A percentile compares a stretch with the other conserved stretches of the same genome.
Evolutionary conservation across 306 rosid genomes (phyloP).

Genomic region (Cucumis sativus): Cucumber_9930_V3 NC_026659.2:272001-272500

Average conservation of each 20-base stretch:
- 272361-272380: not conserved
- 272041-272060: not conserved
- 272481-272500: not conserved
- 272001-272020: too few relatives aligned
- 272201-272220: too few relatives aligned
- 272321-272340: not conserved
- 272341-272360: not conserved
- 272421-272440: not conserved
- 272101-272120: not conserved
- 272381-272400: not conserved
- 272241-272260: too few relatives aligned
- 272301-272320: not conserved
- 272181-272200: too few relatives aligned
- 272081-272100: not conserved
- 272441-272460: not conserved
- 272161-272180: too few relatives aligned
- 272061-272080: not conserved
- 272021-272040: not conserved
- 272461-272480: not conserved
- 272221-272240: too few relatives aligned
- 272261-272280: not conserved
- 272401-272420: not conserved
- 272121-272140: not conserved
- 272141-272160: too few relatives aligned
- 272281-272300: not conserved